Percentiles rank a stretch among this genome's conserved stretches.
Evolutionary conservation across 163 green algal species (phyloP).

Genomic region (Volvox carteri): DNA sequence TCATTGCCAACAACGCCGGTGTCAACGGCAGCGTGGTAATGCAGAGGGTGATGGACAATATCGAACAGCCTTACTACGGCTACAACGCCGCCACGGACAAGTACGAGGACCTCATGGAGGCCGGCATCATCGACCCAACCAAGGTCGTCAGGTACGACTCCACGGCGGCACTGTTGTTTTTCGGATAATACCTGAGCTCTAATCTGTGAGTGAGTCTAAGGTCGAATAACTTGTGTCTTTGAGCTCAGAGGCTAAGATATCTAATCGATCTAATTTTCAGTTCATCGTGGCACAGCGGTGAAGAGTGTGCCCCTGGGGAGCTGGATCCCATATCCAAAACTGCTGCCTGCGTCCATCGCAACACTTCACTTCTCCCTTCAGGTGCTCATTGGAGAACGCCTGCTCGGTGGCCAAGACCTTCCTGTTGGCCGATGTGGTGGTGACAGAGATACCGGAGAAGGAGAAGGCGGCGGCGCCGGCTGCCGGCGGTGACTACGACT

Average conservation of each 20-base stretch:
- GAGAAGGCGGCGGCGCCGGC: conserved; percentile 40
- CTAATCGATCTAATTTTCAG: too few species aligned
- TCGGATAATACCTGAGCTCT: too few species aligned
- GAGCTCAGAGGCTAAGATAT: too few species aligned
- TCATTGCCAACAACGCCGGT: conserved; percentile 98
- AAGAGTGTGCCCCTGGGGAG: too few species aligned
- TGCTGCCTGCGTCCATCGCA: background rate
- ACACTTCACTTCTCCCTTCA: conserved; percentile 49
- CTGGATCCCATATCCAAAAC: too few species aligned
- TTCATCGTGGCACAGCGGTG: too few species aligned
- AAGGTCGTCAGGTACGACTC: conserved; percentile 89
- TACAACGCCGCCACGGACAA: conserved; percentile 92
- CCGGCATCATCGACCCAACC: conserved; percentile 99
- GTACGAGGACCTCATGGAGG: conserved; percentile 94
- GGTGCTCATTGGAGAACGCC: conserved; percentile 97
- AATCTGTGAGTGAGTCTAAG: too few species aligned
- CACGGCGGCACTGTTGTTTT: too few species aligned
- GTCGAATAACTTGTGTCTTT: too few species aligned
- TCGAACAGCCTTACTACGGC: conserved; percentile 81
- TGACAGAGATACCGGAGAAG: conserved; percentile 81
- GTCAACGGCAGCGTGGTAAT: conserved; percentile 97
- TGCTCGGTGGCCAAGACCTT: conserved; percentile 98
- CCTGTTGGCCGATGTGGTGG: conserved; percentile 97
- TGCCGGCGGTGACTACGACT: conserved; percentile 57
- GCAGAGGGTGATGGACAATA: conserved; percentile 88